phyloP scores from a whole-genome alignment of 352 stramenopile genomes.

The Globisporangium perplexum region DNA sequence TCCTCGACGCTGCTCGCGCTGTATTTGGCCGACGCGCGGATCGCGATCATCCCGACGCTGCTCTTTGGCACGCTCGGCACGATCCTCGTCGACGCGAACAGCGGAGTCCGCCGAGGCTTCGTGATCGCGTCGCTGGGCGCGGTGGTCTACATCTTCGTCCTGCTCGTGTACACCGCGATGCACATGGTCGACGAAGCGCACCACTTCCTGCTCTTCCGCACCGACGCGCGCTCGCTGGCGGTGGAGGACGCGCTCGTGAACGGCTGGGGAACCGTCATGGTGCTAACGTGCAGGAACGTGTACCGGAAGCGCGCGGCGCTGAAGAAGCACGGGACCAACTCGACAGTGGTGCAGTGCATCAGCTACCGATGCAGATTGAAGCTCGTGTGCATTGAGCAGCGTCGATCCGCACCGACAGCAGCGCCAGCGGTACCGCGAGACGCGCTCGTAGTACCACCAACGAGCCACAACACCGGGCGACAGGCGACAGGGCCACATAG shows the following conservation, averaged over 20 bases:
- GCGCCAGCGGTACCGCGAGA: too few species aligned
- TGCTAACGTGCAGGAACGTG: slow-evolving; percentile 22
- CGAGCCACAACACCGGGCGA: too few species aligned
- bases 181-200: slow-evolving; percentile 4
- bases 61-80: slow-evolving; percentile 18
- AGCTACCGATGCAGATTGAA: slow-evolving; percentile 24
- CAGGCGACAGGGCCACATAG: too few species aligned
- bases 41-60: slow-evolving; percentile 5
- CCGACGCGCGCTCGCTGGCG: slow-evolving; percentile 1
- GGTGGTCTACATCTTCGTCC: not conserved
- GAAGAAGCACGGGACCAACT: slow-evolving; percentile 13
- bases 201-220: slow-evolving; percentile 5
- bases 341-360: slow-evolving; percentile 19
- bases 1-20: slow-evolving; percentile 12
- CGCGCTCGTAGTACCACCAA: not conserved
- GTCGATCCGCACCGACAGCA: not conserved
- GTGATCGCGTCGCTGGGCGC: slow-evolving; percentile 3
- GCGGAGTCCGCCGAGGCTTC: slow-evolving; percentile 4
- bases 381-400: not conserved
- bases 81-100: slow-evolving; percentile 24
- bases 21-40: slow-evolving; percentile 16
- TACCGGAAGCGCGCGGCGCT: slow-evolving; percentile 17
- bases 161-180: slow-evolving; percentile 7
- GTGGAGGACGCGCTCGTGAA: slow-evolving; percentile 20
- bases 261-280: slow-evolving; percentile 18